Evolutionary conservation across 306 rosid genomes (phyloP), one percentile per base, ranked within the genome.

Genomic region (Crotalaria pallida): DNA sequence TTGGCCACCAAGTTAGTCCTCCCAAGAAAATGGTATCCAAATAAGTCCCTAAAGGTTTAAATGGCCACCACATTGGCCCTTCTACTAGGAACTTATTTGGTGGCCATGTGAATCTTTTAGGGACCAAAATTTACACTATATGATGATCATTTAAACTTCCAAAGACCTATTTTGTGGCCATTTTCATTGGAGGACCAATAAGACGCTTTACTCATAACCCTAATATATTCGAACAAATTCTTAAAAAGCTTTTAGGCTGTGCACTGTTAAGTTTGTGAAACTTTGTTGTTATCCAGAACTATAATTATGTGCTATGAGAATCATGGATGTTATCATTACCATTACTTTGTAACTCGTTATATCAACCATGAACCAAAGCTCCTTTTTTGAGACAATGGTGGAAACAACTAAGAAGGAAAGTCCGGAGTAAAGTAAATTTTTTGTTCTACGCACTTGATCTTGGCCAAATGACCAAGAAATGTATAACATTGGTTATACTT

Each of bases 201-300:
- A n/a, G n/a, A n/a, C n/a, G n/a, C n/a, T n/a, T n/a, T n/a, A n/a
- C n/a, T n/a, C n/a, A 33, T 33, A 33, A 33, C 40, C 40, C 40
- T 33, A 7, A 33, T 33, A 33, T 33, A 0, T 33, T 33, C 10
- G 6, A 33, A 33, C 40, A 33, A 33, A 33, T 33, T 8, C 40
- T 59, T 13, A 33, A 29, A 59, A 64, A 58, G 48, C 57, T 34
- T 50, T 41, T 62, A 57, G 72, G 49, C 62, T 17, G 36, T 57
- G 55, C 68, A 22, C 27, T 60, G 72, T n/a, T 51, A 26, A 58
- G 26, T 64, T 75, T 73, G 51, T 51, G 27, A 18, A 2, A n/a
- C 10, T 15, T 13, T 27, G 44, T 15, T 72, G 36, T 17, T 26
- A 18, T 56, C 62, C 23, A 52, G n/a, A 34, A 21, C 43, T 72